These are phyloP conservation scores for Cnidoscolus chayamansa DNA, from an alignment of 441 rosid species.

Conservation along the genomic window DNA sequence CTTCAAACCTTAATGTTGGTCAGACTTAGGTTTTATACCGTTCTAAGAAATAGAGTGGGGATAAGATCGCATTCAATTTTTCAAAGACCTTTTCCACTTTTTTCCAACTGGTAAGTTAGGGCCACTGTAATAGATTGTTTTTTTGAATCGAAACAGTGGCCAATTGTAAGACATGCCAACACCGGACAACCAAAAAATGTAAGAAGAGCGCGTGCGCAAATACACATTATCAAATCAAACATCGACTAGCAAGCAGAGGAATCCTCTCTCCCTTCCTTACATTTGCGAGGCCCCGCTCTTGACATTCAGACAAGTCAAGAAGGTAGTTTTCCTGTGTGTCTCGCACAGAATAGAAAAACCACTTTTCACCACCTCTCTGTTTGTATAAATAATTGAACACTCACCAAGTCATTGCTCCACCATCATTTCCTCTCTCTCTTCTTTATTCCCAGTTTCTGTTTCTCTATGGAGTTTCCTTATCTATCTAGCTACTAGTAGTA, in stretches of 20 bases:
- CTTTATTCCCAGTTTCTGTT: not conserved
- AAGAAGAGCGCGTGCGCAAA: too few species aligned
- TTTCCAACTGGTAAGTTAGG: conserved; percentile 5
- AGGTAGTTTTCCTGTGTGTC: conserved; percentile 1
- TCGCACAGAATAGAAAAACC: not conserved
- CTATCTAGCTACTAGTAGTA: not conserved
- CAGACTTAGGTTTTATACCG: too few species aligned
- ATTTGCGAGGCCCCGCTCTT: conserved; percentile 20
- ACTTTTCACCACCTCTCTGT: not conserved
- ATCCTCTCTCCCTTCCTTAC: conserved; percentile 1
- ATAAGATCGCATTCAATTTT: conserved; percentile 6
- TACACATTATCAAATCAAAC: conserved; percentile 23
- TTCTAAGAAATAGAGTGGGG: conserved; percentile 15
- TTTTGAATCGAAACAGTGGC: too few species aligned
- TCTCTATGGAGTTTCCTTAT: not conserved
- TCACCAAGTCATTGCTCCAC: conserved; percentile 45
- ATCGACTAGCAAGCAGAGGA: conserved; percentile 24
- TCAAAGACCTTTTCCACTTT: conserved; percentile 5
- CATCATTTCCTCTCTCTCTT: conserved; percentile 26
- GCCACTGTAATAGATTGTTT: not conserved
- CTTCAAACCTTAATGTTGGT: too few species aligned
- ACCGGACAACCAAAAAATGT: too few species aligned
- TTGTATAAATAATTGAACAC: conserved; percentile 38
- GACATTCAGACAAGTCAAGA: conserved; percentile 51
- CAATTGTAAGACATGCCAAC: too few species aligned